Base-by-base conservation (phyloP, 257 asterid species). In the Solanum medicagineum region DNA sequence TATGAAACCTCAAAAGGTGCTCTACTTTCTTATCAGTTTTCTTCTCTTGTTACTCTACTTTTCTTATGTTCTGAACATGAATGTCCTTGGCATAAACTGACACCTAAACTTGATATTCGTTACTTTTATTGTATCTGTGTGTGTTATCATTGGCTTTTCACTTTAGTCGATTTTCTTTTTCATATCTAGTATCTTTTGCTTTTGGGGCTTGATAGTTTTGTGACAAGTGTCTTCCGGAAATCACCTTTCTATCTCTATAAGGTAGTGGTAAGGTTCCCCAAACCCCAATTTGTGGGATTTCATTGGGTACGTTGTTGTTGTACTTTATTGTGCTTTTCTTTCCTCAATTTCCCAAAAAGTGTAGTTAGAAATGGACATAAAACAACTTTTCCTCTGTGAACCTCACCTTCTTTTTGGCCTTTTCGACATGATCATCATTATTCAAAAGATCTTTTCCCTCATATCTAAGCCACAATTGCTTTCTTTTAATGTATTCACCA, bases 401-500 rank as follows among this genome's bases (percentile, higher is more conserved):
- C 45, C 63, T 63, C 79, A 49, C 63, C 66, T 44, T 40, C 66
- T 66, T 80, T 82, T 81, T 77, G 24, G 85, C 49, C 45, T 17
- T 19, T 55, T 54, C 73, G 24, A 84, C 86, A 55, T 84, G 81
- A 69, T 29, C 73, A 84, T 71, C 83, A n/a, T 73, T 56, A 70
- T 26, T 77, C 63, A 15, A 54, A 29, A 24, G 83, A 77, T 51
- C 8, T 8, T 12, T 17, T 70, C 83, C 73, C 51, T 47, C 86
- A n/a, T 15, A 65, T 47, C 86, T 53, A 77, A 51, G 83, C 26
- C 63, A 53, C 63, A 77, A 2, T 16, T 15, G 15, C 47, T 36
- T 59, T 68, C 81, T 59, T 87, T 91, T 92, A 90, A 86, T 91
- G 90, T 92, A 86, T 29, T 92, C 95, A 94, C 88, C 86, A 55